phyloP scores from a whole-genome alignment of 2,329 filamentous ascomycete genomes.

The Davidsoniella eucalypti region DNA sequence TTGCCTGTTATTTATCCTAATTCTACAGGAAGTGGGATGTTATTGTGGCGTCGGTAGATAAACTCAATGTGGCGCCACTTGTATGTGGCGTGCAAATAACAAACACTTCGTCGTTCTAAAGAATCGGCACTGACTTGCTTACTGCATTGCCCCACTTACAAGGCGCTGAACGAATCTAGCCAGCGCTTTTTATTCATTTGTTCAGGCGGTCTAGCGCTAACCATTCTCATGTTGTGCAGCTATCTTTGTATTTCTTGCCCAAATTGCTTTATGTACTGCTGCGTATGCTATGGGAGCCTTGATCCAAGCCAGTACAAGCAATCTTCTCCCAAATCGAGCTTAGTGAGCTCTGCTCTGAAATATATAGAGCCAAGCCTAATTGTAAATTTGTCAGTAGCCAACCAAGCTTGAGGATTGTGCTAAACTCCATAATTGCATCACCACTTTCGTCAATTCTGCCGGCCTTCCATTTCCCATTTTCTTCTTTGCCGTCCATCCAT shows the following conservation, averaged over 20 bases:
- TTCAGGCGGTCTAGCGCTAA: background rate
- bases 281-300: no score
- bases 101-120: no score
- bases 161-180: slow-evolving; percentile 4
- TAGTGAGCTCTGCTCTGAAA: no score
- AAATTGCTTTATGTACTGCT: no score
- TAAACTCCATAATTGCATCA: background rate
- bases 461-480: background rate
- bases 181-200: background rate
- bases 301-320: no score
- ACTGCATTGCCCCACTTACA: slow-evolving; percentile 6
- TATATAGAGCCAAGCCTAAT: no score
- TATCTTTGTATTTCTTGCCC: no score
- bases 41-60: background rate
- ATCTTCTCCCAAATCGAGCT: no score
- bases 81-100: background rate
- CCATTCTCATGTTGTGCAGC: no score
- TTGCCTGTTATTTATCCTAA: no score
- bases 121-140: background rate
- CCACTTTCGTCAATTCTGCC: no score
- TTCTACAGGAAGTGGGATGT: slow-evolving; percentile 3
- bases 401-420: background rate
- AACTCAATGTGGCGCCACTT: background rate
- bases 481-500: background rate
- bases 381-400: no score